phyloP scores from a whole-genome alignment of 768 basidiomycete species.

The Suillus plorans region DNA sequence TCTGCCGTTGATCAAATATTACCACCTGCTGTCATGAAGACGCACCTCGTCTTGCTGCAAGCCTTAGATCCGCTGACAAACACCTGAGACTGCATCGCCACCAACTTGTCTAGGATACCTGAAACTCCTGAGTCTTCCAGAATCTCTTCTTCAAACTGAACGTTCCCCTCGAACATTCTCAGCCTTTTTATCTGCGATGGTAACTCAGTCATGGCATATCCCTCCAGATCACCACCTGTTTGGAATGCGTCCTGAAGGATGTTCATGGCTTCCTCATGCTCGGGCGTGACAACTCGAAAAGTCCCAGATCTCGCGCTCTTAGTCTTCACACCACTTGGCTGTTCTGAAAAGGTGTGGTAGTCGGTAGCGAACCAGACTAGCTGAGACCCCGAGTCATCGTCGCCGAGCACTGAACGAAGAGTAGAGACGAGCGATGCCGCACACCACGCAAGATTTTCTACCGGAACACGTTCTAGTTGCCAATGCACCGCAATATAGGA shows the following conservation, averaged over 20 bases:
- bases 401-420: slow-evolving; percentile 36
- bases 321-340: neutral
- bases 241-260: slow-evolving; percentile 45
- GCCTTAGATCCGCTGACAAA: slow-evolving; percentile 51
- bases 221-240: slow-evolving; percentile 36
- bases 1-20: neutral
- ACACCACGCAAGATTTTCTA: slow-evolving; percentile 44
- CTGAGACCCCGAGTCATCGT: slow-evolving; percentile 25
- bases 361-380: slow-evolving; percentile 61
- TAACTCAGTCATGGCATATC: slow-evolving; percentile 45
- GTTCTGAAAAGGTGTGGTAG: slow-evolving; percentile 37
- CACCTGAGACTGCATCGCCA: slow-evolving; percentile 45
- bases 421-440: slow-evolving; percentile 48
- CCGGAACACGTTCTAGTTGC: slow-evolving; percentile 53
- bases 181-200: slow-evolving; percentile 30
- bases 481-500: slow-evolving; percentile 56
- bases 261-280: slow-evolving; percentile 46
- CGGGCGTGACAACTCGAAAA: slow-evolving; percentile 40
- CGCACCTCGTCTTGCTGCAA: slow-evolving; percentile 49
- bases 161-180: slow-evolving; percentile 19
- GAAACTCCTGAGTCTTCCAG: slow-evolving; percentile 49
- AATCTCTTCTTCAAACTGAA: slow-evolving; percentile 27
- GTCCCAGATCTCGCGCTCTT: slow-evolving; percentile 43
- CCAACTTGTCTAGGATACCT: slow-evolving; percentile 58
- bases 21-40: neutral